Evolutionary conservation across 2,329 filamentous ascomycete genomes (phyloP).

Genomic region (Microcyclospora pomicola): DNA sequence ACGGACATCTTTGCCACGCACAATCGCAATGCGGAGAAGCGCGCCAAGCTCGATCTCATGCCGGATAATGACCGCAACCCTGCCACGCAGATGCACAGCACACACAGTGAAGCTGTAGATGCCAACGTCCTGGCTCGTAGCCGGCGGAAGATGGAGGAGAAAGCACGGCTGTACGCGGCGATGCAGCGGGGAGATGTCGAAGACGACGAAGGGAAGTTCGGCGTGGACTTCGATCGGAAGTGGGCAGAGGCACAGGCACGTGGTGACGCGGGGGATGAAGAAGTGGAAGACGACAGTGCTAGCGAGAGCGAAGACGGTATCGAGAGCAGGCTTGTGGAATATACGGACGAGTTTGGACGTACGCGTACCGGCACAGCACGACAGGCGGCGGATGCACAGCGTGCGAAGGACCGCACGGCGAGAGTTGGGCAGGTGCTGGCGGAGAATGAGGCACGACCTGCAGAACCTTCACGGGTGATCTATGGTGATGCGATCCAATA

Average conservation of each 20-base stretch:
- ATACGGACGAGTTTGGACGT: conserved; percentile 86
- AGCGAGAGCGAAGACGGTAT: conserved; percentile 28
- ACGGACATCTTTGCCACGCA: conserved; percentile 55
- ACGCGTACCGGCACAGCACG: conserved; percentile 56
- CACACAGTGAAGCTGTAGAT: conserved; percentile 50
- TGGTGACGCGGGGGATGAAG: conserved; percentile 33
- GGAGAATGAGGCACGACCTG: conserved; percentile 39
- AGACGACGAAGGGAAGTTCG: conserved; percentile 46
- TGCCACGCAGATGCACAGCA: conserved; percentile 47
- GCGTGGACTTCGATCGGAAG: conserved; percentile 92
- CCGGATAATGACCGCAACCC: conserved; percentile 38
- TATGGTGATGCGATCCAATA: conserved; percentile 75
- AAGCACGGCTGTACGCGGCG: conserved; percentile 72
- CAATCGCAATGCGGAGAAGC: conserved; percentile 48
- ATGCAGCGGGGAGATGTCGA: conserved; percentile 76
- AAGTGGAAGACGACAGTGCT: conserved; percentile 25
- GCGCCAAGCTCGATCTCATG: conserved; percentile 44
- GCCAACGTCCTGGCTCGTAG: conserved; percentile 48
- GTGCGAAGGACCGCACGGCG: conserved; percentile 50
- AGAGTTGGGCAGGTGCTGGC: too few species aligned
- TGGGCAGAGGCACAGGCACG: conserved; percentile 53
- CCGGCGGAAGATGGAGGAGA: conserved; percentile 74
- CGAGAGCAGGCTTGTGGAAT: conserved; percentile 60
- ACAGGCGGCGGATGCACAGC: conserved; percentile 51
- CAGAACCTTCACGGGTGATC: conserved; percentile 57